These are phyloP conservation scores for Pythium dissotocum DNA, from an alignment of 352 stramenopile species.

Conservation along the genomic window DNA sequence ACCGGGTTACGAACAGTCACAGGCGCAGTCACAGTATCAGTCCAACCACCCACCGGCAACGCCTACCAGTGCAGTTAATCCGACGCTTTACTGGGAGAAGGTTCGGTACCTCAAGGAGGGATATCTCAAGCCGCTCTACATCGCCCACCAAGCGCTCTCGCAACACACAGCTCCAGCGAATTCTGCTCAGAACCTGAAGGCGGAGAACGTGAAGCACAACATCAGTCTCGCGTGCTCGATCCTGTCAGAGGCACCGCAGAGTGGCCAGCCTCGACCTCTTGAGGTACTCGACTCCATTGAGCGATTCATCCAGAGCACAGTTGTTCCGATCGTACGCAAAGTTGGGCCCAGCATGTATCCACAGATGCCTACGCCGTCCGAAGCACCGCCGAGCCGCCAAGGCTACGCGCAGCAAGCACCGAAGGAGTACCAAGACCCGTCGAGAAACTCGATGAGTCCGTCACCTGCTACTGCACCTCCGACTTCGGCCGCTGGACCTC, in stretches of 20 bases:
- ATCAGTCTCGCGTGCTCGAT: constrained; percentile 73
- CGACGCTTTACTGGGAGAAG: constrained; percentile 72
- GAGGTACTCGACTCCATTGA: constrained; percentile 81
- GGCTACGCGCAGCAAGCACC: constrained; percentile 3
- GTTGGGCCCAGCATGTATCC: constrained; percentile 32
- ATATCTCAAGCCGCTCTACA: constrained; percentile 48
- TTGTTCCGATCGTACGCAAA: constrained; percentile 76
- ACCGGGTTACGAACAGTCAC: constrained; percentile 10
- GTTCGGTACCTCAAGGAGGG: constrained; percentile 54
- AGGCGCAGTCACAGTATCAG: constrained; percentile 13
- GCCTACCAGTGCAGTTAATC: constrained; percentile 27
- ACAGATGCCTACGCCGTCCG: constrained; percentile 5
- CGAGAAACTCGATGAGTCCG: constrained; percentile 11
- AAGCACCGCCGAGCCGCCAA: constrained; percentile 2
- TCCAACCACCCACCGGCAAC: constrained; percentile 3
- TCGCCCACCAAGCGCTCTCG: constrained; percentile 66
- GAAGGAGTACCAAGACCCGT: background rate
- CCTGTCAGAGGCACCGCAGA: constrained; percentile 47
- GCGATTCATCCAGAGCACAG: constrained; percentile 75
- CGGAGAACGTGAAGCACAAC: constrained; percentile 81
- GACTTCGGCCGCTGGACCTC: background rate
- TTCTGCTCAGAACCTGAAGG: constrained; percentile 65
- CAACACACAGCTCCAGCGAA: constrained; percentile 66
- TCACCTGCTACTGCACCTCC: background rate
- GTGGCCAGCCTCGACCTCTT: constrained; percentile 53